These are phyloP conservation scores for Beauveria scarabaeidicola DNA, from an alignment of 2,329 filamentous ascomycete genomes.

Conservation along the genomic window DNA sequence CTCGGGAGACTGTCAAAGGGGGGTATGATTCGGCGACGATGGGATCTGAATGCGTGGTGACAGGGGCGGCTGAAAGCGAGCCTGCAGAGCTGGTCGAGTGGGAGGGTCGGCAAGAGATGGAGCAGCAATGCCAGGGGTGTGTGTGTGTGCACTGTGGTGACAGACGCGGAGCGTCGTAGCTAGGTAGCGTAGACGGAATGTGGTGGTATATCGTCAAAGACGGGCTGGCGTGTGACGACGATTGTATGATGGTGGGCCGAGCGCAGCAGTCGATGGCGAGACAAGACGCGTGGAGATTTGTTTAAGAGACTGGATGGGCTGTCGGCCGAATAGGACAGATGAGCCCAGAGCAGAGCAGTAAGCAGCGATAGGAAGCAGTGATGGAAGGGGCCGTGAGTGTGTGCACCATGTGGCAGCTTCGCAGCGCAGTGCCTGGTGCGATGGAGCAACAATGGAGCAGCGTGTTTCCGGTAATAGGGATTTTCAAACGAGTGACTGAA, in stretches of 20 bases:
- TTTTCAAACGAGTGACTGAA: slow-evolving; percentile 11
- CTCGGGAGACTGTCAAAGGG: neutral
- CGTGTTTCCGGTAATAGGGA: slow-evolving; percentile 5
- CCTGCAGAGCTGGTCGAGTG: slow-evolving; percentile 7
- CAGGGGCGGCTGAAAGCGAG: slow-evolving; percentile 8
- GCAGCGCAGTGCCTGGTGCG: neutral
- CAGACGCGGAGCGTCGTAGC: neutral
- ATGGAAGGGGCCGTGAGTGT: neutral
- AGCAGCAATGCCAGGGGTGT: neutral
- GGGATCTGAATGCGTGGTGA: slow-evolving; percentile 8
- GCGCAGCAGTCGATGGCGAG: neutral
- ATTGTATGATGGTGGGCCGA: slow-evolving; percentile 3
- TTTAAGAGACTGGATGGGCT: neutral
- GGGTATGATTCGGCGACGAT: slow-evolving; percentile 8
- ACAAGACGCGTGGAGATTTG: neutral
- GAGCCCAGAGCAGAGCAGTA: neutral
- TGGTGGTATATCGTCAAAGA: slow-evolving; percentile 6
- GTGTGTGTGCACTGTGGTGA: neutral
- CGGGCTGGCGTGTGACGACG: neutral
- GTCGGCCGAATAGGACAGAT: neutral
- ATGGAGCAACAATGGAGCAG: slow-evolving; percentile 4
- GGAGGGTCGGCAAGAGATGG: slow-evolving; percentile 9
- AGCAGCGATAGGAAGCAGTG: neutral
- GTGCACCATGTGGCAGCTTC: neutral
- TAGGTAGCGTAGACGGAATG: slow-evolving; percentile 5